Conservation (phyloP, 768 basidiomycete genomes). For the Tephrocybe rancida region DNA sequence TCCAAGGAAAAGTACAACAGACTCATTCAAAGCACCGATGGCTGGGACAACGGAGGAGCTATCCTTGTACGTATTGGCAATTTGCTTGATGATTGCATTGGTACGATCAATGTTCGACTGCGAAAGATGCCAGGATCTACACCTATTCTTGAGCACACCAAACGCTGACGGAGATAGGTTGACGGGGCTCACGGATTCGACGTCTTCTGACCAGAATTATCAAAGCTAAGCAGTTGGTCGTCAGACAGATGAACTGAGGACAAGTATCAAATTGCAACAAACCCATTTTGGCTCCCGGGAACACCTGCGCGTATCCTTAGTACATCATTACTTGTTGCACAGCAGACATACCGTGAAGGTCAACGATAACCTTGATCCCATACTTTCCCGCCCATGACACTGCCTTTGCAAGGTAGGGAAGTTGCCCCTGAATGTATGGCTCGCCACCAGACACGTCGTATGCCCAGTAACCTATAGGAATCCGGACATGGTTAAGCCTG, state of each 20-base stretch:
- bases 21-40: constrained; percentile 86
- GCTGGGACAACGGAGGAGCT: constrained; percentile 57
- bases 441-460: constrained; percentile 79
- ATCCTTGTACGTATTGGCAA: constrained; percentile 61
- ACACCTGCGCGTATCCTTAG: constrained; percentile 41
- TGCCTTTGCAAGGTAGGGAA: constrained; percentile 68
- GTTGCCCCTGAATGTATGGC: constrained; percentile 78
- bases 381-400: constrained; percentile 69
- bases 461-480: constrained; percentile 92
- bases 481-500: constrained; percentile 80
- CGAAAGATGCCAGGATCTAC: constrained; percentile 65
- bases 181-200: constrained; percentile 47
- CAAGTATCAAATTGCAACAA: constrained; percentile 17
- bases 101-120: constrained; percentile 70
- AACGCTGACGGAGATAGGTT: constrained; percentile 1
- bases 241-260: constrained; percentile 3
- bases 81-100: constrained; percentile 59
- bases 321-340: background rate
- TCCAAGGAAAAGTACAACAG: constrained; percentile 13
- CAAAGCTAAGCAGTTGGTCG: constrained; percentile 50
- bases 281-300: constrained; percentile 88
- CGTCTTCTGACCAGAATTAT: constrained; percentile 76
- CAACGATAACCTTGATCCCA: constrained; percentile 81
- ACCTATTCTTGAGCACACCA: constrained; percentile 7
- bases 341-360: constrained; percentile 56